phyloP scores from a whole-genome alignment of 306 rosid genomes.

The Abrus pulchellus region DNA sequence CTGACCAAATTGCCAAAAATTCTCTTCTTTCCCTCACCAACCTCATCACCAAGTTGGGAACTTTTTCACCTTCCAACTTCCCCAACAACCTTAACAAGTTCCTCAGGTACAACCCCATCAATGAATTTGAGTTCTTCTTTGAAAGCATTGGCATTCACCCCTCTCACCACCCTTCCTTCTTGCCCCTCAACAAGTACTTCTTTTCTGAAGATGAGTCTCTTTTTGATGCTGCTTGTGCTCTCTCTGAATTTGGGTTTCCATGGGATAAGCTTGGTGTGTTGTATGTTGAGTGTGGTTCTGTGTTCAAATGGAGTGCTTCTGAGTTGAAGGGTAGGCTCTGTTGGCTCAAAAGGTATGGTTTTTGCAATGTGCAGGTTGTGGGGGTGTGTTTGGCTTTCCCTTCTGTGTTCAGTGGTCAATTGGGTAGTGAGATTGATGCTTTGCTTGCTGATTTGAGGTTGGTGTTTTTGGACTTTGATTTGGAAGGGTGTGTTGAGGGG shows the following conservation, averaged over 20 bases:
- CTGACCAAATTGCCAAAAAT: constrained; percentile 71
- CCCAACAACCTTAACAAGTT: constrained; percentile 54
- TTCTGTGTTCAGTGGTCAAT: constrained; percentile 51
- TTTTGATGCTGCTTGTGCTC: constrained; percentile 68
- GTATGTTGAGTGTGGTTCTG: constrained; percentile 57
- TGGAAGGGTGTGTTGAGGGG: constrained; percentile 63
- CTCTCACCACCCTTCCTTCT: constrained; percentile 43
- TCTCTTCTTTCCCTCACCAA: constrained; percentile 59
- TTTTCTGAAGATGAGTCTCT: constrained; percentile 68
- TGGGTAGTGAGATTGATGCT: constrained; percentile 46
- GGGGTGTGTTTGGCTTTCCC: constrained; percentile 84
- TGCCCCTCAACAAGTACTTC: constrained; percentile 74
- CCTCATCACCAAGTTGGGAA: constrained; percentile 53
- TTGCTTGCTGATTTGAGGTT: constrained; percentile 62
- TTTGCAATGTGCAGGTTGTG: constrained; percentile 61
- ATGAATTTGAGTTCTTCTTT: constrained; percentile 87
- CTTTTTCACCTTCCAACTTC: constrained; percentile 55
- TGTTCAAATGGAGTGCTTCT: constrained; percentile 51
- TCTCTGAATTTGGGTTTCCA: constrained; percentile 78
- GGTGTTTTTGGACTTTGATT: constrained; percentile 61
- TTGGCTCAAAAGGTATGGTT: constrained; percentile 60
- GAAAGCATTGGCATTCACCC: constrained; percentile 80
- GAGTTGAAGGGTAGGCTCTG: constrained; percentile 61
- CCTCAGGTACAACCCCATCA: constrained; percentile 83
- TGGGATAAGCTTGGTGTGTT: constrained; percentile 78